Evolutionary conservation across 192 early-diverging fungal species (phyloP).

Genomic region (Pilaira anomala): DNA sequence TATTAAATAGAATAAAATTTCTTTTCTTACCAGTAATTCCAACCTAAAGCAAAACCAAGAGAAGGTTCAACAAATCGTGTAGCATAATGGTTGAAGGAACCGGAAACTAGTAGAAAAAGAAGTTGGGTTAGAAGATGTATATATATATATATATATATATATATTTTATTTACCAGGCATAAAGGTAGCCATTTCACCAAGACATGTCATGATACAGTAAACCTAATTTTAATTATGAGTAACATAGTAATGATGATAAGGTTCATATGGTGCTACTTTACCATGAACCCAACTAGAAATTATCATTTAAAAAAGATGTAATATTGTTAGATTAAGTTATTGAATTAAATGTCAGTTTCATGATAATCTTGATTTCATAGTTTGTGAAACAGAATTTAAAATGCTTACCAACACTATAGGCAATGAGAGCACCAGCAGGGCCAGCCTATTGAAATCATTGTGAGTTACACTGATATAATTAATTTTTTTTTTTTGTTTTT

Average conservation of each 20-base stretch:
- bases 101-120: constrained; percentile 45
- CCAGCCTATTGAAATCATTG: constrained; percentile 48
- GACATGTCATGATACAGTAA: constrained; percentile 72
- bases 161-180: constrained; percentile 51
- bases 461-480: too few relatives aligned
- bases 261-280: constrained; percentile 10
- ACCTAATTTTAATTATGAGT: constrained; percentile 31
- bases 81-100: constrained; percentile 73
- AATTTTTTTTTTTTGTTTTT: background rate
- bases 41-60: constrained; percentile 65
- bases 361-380: constrained; percentile 1
- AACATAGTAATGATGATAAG: background rate
- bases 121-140: background rate
- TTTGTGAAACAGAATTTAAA: background rate
- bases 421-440: constrained; percentile 68
- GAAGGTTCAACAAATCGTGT: constrained; percentile 77
- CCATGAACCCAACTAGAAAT: constrained; percentile 34
- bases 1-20: background rate
- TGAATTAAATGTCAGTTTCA: constrained; percentile 3
- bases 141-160: background rate
- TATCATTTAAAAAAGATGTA: background rate
- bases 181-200: constrained; percentile 85
- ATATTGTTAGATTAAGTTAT: background rate
- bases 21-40: constrained; percentile 58
- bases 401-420: constrained; percentile 47